Base-by-base conservation (phyloP, 208 protist genomes). In the Herpetomonas muscarum region DNA sequence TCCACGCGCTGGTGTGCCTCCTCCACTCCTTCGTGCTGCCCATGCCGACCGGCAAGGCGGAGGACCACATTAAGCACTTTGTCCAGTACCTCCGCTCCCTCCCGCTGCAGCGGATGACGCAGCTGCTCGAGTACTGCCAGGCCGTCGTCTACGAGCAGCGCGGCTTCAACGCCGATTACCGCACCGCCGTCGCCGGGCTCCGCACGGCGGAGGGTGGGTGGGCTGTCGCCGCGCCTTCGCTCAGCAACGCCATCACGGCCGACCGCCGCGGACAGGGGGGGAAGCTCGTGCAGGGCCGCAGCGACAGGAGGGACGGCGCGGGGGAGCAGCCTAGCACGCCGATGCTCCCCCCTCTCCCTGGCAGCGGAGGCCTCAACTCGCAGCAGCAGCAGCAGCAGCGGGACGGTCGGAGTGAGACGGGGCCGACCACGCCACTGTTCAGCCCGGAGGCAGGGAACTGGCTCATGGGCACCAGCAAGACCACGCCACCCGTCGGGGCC, bases 11-110 rank as follows among this genome's bases (percentile, higher is more conserved):
- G 22, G 71, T 92, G 25, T 77, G 74, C 51, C 65, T 89, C 17
- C 50, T 88, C 9, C 81, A 92, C 54, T 85, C 81, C 24, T 88
- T 92, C 50, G 70, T 85, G 4, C 61, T 92, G 3, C 79, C 73
- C 24, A 19, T 64, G 9, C 17, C 50, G 12, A 54, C 41, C 0
- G 32, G 32, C 12, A 21, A 22, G 15, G 34, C 37, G 9, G 51
- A 52, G 26, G 53, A 44, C 9, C 26, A 31, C 36, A 28, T 60
- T 30, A 26, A 53, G 3, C n/a, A 26, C 41, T 83, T 76, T 29
- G 22, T 42, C 31, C 47, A 37, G 24, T 77, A 84, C 57, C 64
- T 79, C 21, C n/a, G 51, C 2, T 48, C 63, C 31, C 50, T 84
- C 15, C 67, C 66, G 13, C 55, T 79, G n/a, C 47, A 34, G 3